These are phyloP conservation scores for Rhizopus sp. DNA, from an alignment of 371 early-diverging fungal genomes.

Conservation along the genomic window DNA sequence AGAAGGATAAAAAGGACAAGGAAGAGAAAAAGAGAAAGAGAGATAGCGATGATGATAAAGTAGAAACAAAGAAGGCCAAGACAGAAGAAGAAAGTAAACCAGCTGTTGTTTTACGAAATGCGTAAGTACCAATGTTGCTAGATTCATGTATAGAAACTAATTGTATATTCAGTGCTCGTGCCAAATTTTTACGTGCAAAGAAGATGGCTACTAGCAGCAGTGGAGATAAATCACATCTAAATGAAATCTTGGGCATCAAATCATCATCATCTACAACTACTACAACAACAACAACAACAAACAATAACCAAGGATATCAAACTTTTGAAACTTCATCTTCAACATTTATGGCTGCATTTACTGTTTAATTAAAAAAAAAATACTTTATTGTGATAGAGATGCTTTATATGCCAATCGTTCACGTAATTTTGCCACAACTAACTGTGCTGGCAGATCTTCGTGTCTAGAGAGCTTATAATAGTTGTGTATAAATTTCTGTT, in stretches of 20 bases:
- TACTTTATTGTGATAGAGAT: slow-evolving; percentile 3
- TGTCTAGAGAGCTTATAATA: slow-evolving; percentile 18
- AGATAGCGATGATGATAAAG: slow-evolving; percentile 36
- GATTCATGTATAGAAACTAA: no score
- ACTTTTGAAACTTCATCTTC: slow-evolving; percentile 13
- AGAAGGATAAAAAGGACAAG: slow-evolving; percentile 36
- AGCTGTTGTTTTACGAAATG: slow-evolving; percentile 47
- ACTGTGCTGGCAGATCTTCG: background rate
- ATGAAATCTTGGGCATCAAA: slow-evolving; percentile 59
- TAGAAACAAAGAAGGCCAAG: slow-evolving; percentile 34
- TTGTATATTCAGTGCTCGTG: slow-evolving; percentile 54
- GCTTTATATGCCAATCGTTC: slow-evolving; percentile 19
- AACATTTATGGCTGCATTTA: slow-evolving; percentile 29
- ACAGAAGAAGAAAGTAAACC: slow-evolving; percentile 30
- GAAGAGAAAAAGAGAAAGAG: slow-evolving; percentile 35
- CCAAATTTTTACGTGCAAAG: slow-evolving; percentile 75
- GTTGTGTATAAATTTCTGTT: slow-evolving; percentile 4
- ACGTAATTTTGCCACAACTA: slow-evolving; percentile 14
- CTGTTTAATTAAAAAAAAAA: slow-evolving; percentile 13
- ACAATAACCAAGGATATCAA: background rate
- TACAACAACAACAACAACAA: no score
- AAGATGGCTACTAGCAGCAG: slow-evolving; percentile 50
- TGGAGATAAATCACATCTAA: slow-evolving; percentile 48
- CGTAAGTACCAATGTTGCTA: slow-evolving; percentile 40
- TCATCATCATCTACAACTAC: slow-evolving; percentile 15